These are phyloP conservation scores for Dactylellina sp. DNA, from an alignment of 2,329 filamentous ascomycete species.

Conservation along the genomic window DNA sequence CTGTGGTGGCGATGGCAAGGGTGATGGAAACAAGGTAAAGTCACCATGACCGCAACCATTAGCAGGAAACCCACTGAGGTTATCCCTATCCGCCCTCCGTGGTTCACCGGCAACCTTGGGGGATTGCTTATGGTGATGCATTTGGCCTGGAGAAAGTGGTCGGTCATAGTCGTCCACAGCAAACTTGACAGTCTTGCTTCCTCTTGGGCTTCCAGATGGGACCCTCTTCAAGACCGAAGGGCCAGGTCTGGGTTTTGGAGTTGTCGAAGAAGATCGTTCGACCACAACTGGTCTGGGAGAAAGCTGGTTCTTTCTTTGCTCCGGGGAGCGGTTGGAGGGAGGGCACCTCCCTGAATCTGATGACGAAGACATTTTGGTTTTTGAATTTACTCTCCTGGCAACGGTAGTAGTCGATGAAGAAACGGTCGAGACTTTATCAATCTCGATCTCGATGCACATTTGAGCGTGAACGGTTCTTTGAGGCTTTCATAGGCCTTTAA, in stretches of 20 bases:
- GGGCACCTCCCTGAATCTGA: conserved; percentile 35
- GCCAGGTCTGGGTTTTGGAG: conserved; percentile 21
- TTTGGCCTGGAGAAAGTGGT: conserved; percentile 47
- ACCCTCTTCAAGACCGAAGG: conserved; percentile 48
- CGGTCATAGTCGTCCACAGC: conserved; percentile 56
- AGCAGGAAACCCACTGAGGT: conserved; percentile 44
- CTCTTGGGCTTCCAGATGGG: conserved; percentile 45
- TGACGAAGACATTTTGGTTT: conserved; percentile 44
- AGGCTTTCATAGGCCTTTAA: conserved; percentile 35
- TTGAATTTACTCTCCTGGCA: conserved; percentile 42
- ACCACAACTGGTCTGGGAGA: conserved; percentile 42
- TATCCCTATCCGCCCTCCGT: conserved; percentile 41
- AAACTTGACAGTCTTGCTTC: conserved; percentile 54
- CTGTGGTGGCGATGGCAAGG: conserved; percentile 49
- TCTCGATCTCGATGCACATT: conserved; percentile 56
- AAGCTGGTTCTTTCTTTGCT: conserved; percentile 25
- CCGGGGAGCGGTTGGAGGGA: conserved; percentile 47
- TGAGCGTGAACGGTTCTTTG: conserved; percentile 15
- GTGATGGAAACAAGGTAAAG: conserved; percentile 55
- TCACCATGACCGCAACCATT: conserved; percentile 52
- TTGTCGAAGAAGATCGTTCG: conserved; percentile 32
- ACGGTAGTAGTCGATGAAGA: conserved; percentile 52
- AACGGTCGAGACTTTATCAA: conserved; percentile 55
- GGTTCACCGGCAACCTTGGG: conserved; percentile 50
- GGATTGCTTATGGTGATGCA: conserved; percentile 48